Conservation (phyloP, 2,329 filamentous ascomycete species). For the Niveomyces coronatus region DNA sequence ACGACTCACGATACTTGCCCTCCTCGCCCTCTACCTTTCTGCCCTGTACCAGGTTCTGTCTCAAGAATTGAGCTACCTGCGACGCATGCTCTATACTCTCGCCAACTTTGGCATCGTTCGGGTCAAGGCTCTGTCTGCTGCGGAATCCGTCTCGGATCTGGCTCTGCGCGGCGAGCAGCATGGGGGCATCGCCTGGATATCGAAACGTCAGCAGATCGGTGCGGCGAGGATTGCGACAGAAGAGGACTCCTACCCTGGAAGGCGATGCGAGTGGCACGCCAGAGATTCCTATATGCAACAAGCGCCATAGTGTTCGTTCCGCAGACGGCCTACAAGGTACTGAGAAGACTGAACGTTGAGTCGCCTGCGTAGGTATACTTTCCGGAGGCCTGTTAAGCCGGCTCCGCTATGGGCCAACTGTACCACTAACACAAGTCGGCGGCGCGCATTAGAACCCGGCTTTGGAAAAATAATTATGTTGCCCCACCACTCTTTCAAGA, state of each 20-base stretch:
- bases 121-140: conserved; percentile 48
- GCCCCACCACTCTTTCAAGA: no score
- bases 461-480: no score
- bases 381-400: no score
- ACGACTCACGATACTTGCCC: conserved; percentile 49
- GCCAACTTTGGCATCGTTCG: conserved; percentile 46
- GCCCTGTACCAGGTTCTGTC: conserved; percentile 85
- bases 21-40: conserved; percentile 31
- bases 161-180: conserved; percentile 59
- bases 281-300: conserved; percentile 67
- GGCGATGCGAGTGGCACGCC: conserved; percentile 71
- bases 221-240: background rate
- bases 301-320: conserved; percentile 42
- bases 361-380: no score
- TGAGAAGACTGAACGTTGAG: background rate
- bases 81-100: conserved; percentile 68
- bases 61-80: conserved; percentile 69
- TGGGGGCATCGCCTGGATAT: conserved; percentile 54
- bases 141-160: conserved; percentile 69
- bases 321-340: no score
- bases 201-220: conserved; percentile 3
- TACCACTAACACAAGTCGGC: no score
- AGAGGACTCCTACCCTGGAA: conserved; percentile 56
- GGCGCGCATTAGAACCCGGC: no score
- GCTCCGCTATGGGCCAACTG: no score